Conservation (phyloP, 768 basidiomycete species). For the Rhizopogon rudus region DNA sequence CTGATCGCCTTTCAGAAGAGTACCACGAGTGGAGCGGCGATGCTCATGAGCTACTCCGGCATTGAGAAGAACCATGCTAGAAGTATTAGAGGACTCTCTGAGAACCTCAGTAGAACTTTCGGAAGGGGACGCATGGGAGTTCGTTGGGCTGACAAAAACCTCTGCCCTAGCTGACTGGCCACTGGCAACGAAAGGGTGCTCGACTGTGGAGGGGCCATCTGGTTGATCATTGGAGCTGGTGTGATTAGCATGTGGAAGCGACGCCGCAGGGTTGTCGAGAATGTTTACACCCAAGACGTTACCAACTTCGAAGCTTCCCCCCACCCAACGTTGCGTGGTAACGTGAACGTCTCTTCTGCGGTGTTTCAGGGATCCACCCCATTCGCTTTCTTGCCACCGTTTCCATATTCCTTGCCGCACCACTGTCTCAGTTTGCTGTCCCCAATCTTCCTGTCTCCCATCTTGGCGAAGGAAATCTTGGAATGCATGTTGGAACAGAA, state of each 20-base stretch:
- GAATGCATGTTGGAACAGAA: slow-evolving; percentile 55
- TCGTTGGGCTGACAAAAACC: neutral
- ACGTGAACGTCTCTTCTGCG: slow-evolving; percentile 28
- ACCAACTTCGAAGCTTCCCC: slow-evolving; percentile 74
- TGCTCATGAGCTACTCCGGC: slow-evolving; percentile 7
- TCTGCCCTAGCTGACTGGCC: neutral
- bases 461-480: slow-evolving; percentile 61
- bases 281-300: slow-evolving; percentile 68
- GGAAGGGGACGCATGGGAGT: neutral
- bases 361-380: slow-evolving; percentile 42
- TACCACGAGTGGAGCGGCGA: neutral
- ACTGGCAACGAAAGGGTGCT: neutral
- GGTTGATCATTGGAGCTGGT: neutral
- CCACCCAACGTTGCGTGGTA: slow-evolving; percentile 50
- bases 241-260: neutral
- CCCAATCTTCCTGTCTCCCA: slow-evolving; percentile 65
- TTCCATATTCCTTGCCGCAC: slow-evolving; percentile 52
- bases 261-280: slow-evolving; percentile 25
- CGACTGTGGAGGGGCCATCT: neutral
- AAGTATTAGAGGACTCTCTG: slow-evolving; percentile 10
- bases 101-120: neutral
- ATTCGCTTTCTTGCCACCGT: slow-evolving; percentile 65
- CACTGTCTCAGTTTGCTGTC: slow-evolving; percentile 44
- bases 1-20: slow-evolving; percentile 7
- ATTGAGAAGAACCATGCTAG: slow-evolving; percentile 18